Percentiles rank a stretch among this genome's conserved stretches.
These are phyloP conservation scores for Ganoderma boninense DNA, from an alignment of 1,284 basidiomycete genomes.

Conservation along the genomic window DNA sequence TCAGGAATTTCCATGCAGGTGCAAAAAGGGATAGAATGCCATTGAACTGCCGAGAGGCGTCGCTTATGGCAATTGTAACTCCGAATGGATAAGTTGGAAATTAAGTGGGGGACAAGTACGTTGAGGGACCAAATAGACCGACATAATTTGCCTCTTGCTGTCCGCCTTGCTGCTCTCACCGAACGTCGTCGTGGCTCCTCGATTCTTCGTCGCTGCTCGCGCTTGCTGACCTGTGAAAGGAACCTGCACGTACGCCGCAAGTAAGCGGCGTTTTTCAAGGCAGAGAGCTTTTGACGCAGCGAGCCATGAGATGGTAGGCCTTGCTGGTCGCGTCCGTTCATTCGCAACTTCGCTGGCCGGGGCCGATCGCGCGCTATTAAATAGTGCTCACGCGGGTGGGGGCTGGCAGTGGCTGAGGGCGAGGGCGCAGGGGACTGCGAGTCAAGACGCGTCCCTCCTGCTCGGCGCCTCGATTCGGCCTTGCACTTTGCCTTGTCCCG, in stretches of 20 bases:
- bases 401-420: too few species aligned
- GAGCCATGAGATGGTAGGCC: too few species aligned
- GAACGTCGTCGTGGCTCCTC: neutral
- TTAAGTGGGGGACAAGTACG: constrained; percentile 18
- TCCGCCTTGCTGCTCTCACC: neutral
- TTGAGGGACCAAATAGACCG: constrained; percentile 22
- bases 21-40: constrained; percentile 24
- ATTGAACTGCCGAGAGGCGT: constrained; percentile 33
- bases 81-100: constrained; percentile 21
- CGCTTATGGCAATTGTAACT: constrained; percentile 35
- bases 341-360: too few species aligned
- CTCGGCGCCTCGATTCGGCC: too few species aligned
- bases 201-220: neutral
- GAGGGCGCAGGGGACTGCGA: too few species aligned
- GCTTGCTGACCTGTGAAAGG: neutral
- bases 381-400: too few species aligned
- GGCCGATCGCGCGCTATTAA: too few species aligned
- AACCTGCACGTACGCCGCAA: neutral
- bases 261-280: constrained; percentile 2
- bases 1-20: constrained; percentile 26
- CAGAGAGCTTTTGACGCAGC: neutral
- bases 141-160: constrained; percentile 23
- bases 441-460: too few species aligned
- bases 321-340: too few species aligned
- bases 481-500: too few species aligned